These are phyloP conservation scores for Melaleuca alternifolia DNA, from an alignment of 345 rosid species.

Conservation along the genomic window DNA sequence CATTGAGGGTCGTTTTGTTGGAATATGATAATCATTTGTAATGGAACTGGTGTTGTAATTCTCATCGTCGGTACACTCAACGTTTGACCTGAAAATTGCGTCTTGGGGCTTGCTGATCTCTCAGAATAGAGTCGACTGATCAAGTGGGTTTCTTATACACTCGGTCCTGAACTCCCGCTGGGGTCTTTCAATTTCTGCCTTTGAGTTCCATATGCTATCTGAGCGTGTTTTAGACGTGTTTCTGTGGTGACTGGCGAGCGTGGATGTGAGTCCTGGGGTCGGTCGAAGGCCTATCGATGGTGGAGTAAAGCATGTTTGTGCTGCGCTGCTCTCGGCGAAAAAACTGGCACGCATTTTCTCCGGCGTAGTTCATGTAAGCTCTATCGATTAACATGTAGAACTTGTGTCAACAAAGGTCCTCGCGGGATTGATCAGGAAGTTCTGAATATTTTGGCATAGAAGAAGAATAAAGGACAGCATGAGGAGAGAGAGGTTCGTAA, in stretches of 20 bases:
- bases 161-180: background rate
- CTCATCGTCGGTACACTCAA: background rate
- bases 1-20: background rate
- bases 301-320: background rate
- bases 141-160: background rate
- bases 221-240: background rate
- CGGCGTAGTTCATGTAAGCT: rapidly evolving
- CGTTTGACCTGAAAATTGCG: too few relatives aligned
- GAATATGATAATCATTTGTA: background rate
- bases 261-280: background rate
- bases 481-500: background rate
- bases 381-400: background rate
- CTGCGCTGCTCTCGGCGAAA: background rate
- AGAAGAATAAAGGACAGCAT: too few relatives aligned
- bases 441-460: too few relatives aligned
- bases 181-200: background rate
- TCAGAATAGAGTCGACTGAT: background rate
- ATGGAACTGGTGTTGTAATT: background rate
- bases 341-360: background rate
- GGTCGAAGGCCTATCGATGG: background rate
- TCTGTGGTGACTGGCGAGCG: background rate
- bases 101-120: background rate
- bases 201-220: background rate
- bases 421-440: background rate
- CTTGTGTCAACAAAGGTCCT: background rate